Conservation (phyloP, 352 stramenopile species). For the Elongisporangium anandrum region DNA sequence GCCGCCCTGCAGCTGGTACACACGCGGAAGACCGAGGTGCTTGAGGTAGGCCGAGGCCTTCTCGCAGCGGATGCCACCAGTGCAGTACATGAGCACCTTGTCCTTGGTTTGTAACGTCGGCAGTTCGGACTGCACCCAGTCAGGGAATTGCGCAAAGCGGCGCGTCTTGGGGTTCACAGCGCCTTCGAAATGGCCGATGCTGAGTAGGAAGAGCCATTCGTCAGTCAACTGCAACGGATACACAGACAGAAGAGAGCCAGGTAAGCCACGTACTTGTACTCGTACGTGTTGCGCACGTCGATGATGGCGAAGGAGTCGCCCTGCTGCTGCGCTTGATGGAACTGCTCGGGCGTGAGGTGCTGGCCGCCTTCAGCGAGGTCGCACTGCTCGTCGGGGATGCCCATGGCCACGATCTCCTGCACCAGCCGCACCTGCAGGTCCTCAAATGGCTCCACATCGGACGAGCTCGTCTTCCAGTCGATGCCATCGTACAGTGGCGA, state of each 20-base stretch:
- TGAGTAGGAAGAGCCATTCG: constrained; percentile 1
- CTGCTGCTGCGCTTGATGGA: constrained; percentile 38
- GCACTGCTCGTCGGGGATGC: constrained; percentile 49
- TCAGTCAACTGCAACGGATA: neutral
- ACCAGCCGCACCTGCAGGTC: constrained; percentile 66
- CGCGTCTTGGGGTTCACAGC: constrained; percentile 79
- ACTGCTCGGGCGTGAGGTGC: constrained; percentile 63
- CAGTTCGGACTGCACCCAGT: constrained; percentile 55
- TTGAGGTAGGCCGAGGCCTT: constrained; percentile 79
- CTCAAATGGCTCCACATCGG: constrained; percentile 42
- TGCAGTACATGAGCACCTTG: constrained; percentile 88
- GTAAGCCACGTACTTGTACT: constrained; percentile 47
- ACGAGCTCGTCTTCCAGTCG: constrained; percentile 83
- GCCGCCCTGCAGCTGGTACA: constrained; percentile 77
- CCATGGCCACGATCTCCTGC: constrained; percentile 75
- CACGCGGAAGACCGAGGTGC: constrained; percentile 57
- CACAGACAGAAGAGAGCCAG: neutral
- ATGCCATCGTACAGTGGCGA: constrained; percentile 27
- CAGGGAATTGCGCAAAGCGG: constrained; percentile 75
- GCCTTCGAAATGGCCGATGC: constrained; percentile 67
- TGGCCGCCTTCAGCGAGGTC: constrained; percentile 33
- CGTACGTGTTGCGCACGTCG: constrained; percentile 79
- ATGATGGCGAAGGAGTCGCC: constrained; percentile 42
- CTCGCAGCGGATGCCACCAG: constrained; percentile 78
- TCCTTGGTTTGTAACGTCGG: constrained; percentile 54